Evolutionary conservation across 805 yeast species (phyloP).

Genomic region (Monosporozyma servazzii): DNA sequence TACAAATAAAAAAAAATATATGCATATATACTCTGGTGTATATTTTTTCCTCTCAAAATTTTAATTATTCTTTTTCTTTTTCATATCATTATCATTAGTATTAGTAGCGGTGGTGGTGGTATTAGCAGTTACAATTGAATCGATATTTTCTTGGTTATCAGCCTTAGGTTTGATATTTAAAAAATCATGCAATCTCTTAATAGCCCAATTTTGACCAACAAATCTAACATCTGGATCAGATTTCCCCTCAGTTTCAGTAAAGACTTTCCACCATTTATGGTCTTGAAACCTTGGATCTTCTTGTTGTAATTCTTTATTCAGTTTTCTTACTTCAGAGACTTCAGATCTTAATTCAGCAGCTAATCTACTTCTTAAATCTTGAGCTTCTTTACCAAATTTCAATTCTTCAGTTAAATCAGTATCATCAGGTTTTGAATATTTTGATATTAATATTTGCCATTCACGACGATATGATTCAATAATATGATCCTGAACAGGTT

Average conservation of each 20-base stretch:
- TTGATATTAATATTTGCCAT: conserved; percentile 58
- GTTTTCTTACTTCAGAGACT: conserved; percentile 41
- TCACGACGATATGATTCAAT: conserved; percentile 53
- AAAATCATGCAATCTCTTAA: conserved; percentile 52
- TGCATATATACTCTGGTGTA: background rate
- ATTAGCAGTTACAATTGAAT: background rate
- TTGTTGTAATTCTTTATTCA: conserved; percentile 35
- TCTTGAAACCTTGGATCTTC: conserved; percentile 64
- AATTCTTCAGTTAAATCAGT: conserved; percentile 53
- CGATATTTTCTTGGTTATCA: background rate
- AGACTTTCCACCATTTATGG: conserved; percentile 68
- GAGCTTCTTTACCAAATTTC: conserved; percentile 55
- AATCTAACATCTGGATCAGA: conserved; percentile 62
- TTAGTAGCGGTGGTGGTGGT: background rate
- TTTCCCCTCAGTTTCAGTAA: conserved; percentile 53
- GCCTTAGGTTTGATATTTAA: conserved; percentile 21
- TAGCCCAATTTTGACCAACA: conserved; percentile 78
- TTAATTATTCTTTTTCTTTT: conserved; percentile 1
- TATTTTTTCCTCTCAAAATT: background rate
- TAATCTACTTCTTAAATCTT: conserved; percentile 54
- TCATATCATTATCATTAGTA: background rate
- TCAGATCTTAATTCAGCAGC: conserved; percentile 60
- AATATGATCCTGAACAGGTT: conserved; percentile 50
- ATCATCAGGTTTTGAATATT: conserved; percentile 40
- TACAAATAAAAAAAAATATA: background rate